Percentiles rank a stretch among this genome's conserved stretches.
These are phyloP conservation scores for Monosporascus sp. DNA, from an alignment of 2,329 filamentous ascomycete genomes.

Conservation along the genomic window DNA sequence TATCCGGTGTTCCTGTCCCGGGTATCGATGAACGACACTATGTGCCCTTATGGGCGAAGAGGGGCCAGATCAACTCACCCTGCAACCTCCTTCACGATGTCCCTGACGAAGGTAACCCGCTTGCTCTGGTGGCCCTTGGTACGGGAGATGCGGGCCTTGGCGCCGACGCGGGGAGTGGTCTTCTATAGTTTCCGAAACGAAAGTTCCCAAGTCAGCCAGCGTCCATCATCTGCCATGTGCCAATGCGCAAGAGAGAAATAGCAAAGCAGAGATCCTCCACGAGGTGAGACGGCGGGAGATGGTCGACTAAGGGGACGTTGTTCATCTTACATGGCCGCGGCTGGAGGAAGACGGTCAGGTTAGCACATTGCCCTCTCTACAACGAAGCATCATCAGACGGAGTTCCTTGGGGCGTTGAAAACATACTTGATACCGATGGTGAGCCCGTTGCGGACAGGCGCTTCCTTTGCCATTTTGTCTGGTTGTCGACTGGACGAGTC, in stretches of 20 bases:
- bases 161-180: conserved; percentile 66
- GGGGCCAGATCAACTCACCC: conserved; percentile 55
- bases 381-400: no score
- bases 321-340: conserved; percentile 56
- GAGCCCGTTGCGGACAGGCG: conserved; percentile 52
- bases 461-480: conserved; percentile 52
- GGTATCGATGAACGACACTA: no score
- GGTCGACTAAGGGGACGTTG: conserved; percentile 6
- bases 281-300: conserved; percentile 55
- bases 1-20: no score
- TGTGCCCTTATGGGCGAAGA: not conserved
- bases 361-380: not conserved
- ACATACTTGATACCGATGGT: conserved; percentile 42
- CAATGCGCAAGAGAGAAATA: conserved; percentile 24
- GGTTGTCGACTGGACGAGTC: conserved; percentile 5
- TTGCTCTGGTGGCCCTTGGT: conserved; percentile 97
- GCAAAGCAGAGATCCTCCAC: conserved; percentile 63
- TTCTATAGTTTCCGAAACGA: conserved; percentile 52
- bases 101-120: conserved; percentile 93
- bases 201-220: conserved; percentile 42
- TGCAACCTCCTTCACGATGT: conserved; percentile 97
- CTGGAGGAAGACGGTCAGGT: conserved; percentile 29
- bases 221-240: conserved; percentile 55
- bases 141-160: conserved; percentile 72
- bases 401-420: no score